A percentile compares a stretch with the other conserved stretches of the same genome.
phyloP scores from a whole-genome alignment of 2,329 filamentous ascomycete species.

The Penicillium sumatraense region DNA sequence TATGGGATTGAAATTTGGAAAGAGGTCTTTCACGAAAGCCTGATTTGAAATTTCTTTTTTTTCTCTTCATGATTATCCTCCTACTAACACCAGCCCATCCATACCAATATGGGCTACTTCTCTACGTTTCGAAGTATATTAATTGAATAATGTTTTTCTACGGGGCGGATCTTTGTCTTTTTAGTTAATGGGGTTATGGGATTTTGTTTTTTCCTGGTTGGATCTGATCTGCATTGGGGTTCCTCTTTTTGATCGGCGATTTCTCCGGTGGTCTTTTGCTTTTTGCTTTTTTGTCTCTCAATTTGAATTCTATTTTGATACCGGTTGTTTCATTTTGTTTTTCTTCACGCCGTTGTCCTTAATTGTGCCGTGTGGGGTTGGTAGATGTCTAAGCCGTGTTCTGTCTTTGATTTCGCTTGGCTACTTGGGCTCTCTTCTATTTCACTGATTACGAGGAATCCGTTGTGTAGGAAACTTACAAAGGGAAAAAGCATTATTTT shows the following conservation, averaged over 20 bases:
- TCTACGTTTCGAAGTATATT: slow-evolving; percentile 3
- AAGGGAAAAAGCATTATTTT: no score
- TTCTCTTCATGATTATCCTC: background rate
- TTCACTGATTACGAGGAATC: no score
- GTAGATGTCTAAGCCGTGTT: no score
- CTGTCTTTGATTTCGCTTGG: no score
- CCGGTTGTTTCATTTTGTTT: no score
- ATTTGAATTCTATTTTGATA: background rate
- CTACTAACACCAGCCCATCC: no score
- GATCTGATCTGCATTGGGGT: background rate
- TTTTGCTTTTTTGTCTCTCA: background rate
- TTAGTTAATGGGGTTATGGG: background rate
- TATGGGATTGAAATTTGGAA: slow-evolving; percentile 30
- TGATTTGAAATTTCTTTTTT: slow-evolving; percentile 2
- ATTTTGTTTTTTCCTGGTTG: slow-evolving; percentile 1
- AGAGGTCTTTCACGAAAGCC: slow-evolving; percentile 18
- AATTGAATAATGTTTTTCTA: slow-evolving; percentile 15
- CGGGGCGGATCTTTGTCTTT: background rate
- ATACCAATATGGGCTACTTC: background rate
- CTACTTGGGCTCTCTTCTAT: no score
- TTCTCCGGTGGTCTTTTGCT: background rate
- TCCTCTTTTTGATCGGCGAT: background rate
- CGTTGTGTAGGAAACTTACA: no score
- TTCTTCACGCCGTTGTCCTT: no score
- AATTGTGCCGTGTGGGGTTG: no score